Conservation (phyloP, 768 basidiomycete genomes). For the Tricholoma furcatifolium region DNA sequence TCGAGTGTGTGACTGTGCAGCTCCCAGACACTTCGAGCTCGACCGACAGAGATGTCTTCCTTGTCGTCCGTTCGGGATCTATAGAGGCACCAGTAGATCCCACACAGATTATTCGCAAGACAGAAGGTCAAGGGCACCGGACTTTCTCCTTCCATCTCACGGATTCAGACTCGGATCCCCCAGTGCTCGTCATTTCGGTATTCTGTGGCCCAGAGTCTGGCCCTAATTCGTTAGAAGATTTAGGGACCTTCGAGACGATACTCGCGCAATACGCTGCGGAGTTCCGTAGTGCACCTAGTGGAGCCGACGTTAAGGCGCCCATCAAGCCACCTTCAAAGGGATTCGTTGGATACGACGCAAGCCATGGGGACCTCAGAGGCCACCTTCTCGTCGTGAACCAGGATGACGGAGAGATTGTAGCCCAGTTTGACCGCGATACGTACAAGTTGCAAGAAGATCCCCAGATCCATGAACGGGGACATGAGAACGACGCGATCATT, state of each 20-base stretch:
- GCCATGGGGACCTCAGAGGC: conserved; percentile 42
- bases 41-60: conserved; percentile 57
- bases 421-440: conserved; percentile 55
- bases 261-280: conserved; percentile 60
- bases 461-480: conserved; percentile 44
- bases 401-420: conserved; percentile 68
- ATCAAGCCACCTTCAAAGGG: conserved; percentile 1
- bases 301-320: conserved; percentile 3
- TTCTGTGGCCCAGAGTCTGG: conserved; percentile 25
- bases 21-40: conserved; percentile 29
- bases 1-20: conserved; percentile 63
- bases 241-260: conserved; percentile 66
- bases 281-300: conserved; percentile 27
- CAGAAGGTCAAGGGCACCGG: conserved; percentile 32
- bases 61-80: conserved; percentile 56
- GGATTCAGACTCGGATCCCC: conserved; percentile 28
- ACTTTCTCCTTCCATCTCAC: conserved; percentile 45
- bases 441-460: conserved; percentile 61
- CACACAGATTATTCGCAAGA: conserved; percentile 40
- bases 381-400: conserved; percentile 73
- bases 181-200: conserved; percentile 36
- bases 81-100: conserved; percentile 66
- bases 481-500: conserved; percentile 65
- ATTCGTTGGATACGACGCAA: conserved; percentile 13
- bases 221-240: conserved; percentile 46